These are phyloP conservation scores for Xylaria palmicola DNA, from an alignment of 495 filamentous ascomycete genomes.

Conservation along the genomic window DNA sequence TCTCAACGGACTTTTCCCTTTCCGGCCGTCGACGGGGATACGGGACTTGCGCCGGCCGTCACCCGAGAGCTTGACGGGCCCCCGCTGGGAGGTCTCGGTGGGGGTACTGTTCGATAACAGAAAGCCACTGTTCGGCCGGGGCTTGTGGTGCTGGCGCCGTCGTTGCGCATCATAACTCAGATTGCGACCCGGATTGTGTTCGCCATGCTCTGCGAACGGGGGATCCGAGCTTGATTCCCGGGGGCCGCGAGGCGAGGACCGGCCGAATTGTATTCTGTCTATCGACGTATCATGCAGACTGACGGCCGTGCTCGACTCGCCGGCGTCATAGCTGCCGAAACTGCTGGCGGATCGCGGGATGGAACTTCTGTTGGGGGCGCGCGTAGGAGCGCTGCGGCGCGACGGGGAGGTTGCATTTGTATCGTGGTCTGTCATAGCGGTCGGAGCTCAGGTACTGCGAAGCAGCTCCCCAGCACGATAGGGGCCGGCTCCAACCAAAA, in stretches of 20 bases:
- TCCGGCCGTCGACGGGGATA: constrained; percentile 29
- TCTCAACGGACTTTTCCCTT: constrained; percentile 21
- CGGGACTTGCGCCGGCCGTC: constrained; percentile 28
- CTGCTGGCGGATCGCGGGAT: constrained; percentile 28
- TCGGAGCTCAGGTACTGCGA: background rate
- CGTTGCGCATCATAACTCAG: constrained; percentile 24
- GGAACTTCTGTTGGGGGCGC: constrained; percentile 8
- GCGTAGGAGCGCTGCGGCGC: constrained; percentile 5
- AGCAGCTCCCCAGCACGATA: background rate
- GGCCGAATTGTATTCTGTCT: constrained; percentile 17
- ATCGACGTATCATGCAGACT: constrained; percentile 18
- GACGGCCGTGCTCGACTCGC: constrained; percentile 28
- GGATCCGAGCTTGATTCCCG: constrained; percentile 22
- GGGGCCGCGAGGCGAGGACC: constrained; percentile 20
- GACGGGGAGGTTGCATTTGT: constrained; percentile 4
- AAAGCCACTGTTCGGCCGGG: constrained; percentile 44
- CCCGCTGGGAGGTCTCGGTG: constrained; percentile 18
- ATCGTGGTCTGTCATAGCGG: constrained; percentile 16
- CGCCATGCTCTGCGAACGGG: constrained; percentile 17
- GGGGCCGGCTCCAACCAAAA: background rate
- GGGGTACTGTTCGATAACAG: constrained; percentile 42
- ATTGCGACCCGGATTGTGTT: constrained; percentile 22
- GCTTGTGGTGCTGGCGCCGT: constrained; percentile 37
- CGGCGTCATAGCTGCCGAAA: constrained; percentile 30
- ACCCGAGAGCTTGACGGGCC: constrained; percentile 13